Percentiles rank a stretch among this genome's conserved stretches.
phyloP scores from a whole-genome alignment of 768 basidiomycete genomes.

The Hebeloma cylindrosporum region DNA sequence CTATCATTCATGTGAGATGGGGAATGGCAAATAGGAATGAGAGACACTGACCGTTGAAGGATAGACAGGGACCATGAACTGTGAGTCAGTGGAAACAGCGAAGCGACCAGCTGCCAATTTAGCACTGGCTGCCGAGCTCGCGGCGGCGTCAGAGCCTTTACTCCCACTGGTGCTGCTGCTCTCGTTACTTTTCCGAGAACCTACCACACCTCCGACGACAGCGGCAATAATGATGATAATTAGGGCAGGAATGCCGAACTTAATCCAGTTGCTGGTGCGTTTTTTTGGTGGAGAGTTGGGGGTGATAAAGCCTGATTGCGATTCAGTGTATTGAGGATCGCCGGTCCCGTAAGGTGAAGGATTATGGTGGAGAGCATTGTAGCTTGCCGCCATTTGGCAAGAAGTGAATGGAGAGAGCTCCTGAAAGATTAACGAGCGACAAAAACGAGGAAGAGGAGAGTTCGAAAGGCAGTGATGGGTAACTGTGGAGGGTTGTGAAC shows the following conservation, averaged over 20 bases:
- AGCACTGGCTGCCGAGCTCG: constrained; percentile 55
- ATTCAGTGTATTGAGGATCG: constrained; percentile 68
- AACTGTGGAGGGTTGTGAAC: constrained; percentile 11
- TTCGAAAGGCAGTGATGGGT: constrained; percentile 4
- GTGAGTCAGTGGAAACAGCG: constrained; percentile 76
- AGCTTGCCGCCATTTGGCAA: constrained; percentile 37
- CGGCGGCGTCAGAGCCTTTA: constrained; percentile 42
- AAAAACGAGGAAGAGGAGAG: constrained; percentile 10
- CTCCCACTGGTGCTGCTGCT: constrained; percentile 38
- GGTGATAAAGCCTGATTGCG: constrained; percentile 68
- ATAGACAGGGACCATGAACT: constrained; percentile 82
- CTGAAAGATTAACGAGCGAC: constrained; percentile 25
- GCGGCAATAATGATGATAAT: constrained; percentile 65
- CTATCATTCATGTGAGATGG: constrained; percentile 35
- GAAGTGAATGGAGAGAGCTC: constrained; percentile 24
- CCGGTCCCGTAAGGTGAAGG: constrained; percentile 45
- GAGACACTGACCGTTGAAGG: constrained; percentile 82
- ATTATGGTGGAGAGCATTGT: constrained; percentile 29
- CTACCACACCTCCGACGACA: constrained; percentile 80
- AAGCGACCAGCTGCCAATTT: constrained; percentile 66
- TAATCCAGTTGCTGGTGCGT: constrained; percentile 69
- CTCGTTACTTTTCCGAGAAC: constrained; percentile 53
- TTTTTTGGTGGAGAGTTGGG: constrained; percentile 49
- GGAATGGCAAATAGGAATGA: constrained; percentile 4
- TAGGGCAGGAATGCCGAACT: constrained; percentile 67